phyloP scores from a whole-genome alignment of 768 basidiomycete genomes.

The Leccinellum albellum region DNA sequence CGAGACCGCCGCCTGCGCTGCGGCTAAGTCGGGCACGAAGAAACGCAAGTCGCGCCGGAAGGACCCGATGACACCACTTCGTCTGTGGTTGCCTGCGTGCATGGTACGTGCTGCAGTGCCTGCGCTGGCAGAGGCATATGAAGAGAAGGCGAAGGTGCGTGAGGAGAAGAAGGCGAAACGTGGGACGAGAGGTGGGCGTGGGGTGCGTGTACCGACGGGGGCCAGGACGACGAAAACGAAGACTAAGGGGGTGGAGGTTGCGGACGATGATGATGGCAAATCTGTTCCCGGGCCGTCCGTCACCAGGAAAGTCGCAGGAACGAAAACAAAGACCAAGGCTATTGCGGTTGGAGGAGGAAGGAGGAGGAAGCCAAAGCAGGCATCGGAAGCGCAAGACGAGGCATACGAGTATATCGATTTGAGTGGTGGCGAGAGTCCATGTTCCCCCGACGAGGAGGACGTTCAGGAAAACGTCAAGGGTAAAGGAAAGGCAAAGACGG shows the following conservation, averaged over 20 bases:
- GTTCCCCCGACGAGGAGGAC: constrained; percentile 13
- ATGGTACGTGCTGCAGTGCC: constrained; percentile 72
- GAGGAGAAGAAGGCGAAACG: constrained; percentile 36
- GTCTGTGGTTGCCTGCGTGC: constrained; percentile 81
- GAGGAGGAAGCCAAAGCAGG: constrained; percentile 21
- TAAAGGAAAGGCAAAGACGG: constrained; percentile 8
- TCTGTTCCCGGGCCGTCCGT: constrained; percentile 1
- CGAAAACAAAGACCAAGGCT: constrained; percentile 9
- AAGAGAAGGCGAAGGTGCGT: constrained; percentile 53
- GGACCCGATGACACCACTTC: constrained; percentile 48
- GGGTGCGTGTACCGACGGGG: background rate
- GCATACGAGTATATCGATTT: constrained; percentile 26
- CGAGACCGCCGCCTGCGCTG: constrained; percentile 24
- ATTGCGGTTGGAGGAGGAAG: background rate
- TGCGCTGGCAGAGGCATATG: constrained; percentile 56
- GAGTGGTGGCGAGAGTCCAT: constrained; percentile 22
- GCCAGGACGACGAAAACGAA: background rate
- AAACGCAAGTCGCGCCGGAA: constrained; percentile 27
- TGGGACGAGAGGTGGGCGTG: constrained; percentile 17
- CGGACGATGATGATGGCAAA: background rate
- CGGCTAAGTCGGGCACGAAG: constrained; percentile 17
- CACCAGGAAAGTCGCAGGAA: constrained; percentile 1
- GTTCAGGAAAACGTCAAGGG: background rate
- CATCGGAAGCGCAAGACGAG: constrained; percentile 24
- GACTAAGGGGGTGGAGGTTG: background rate